These are phyloP conservation scores for Tilletia setariae DNA, from an alignment of 1,284 basidiomycete species.

Conservation along the genomic window DNA sequence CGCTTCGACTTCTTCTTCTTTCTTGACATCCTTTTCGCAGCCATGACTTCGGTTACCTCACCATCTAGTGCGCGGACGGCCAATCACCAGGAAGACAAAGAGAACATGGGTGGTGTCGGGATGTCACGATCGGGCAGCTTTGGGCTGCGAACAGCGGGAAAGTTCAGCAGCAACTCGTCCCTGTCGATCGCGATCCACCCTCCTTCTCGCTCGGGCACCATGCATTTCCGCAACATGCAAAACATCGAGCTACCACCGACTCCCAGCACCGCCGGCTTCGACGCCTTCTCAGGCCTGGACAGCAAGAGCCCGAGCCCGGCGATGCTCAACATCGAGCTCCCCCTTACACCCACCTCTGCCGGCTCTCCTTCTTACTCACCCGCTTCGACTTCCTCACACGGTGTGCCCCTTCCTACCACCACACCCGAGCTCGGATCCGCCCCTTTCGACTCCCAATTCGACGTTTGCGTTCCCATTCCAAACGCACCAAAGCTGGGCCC, in stretches of 20 bases:
- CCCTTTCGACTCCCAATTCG: background rate
- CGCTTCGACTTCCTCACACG: background rate
- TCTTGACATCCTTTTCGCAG: too few relatives aligned
- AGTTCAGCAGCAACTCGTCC: constrained; percentile 8
- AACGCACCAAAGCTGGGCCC: background rate
- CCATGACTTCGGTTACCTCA: too few relatives aligned
- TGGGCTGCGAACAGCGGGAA: background rate
- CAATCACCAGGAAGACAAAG: background rate
- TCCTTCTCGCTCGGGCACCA: background rate
- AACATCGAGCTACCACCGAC: constrained; percentile 5
- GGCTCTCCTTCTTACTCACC: background rate
- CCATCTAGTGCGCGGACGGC: too few relatives aligned
- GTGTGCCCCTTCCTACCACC: background rate
- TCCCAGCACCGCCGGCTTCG: constrained; percentile 9
- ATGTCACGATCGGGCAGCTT: constrained; percentile 2
- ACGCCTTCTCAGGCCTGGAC: background rate
- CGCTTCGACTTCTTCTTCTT: too few relatives aligned
- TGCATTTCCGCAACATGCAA: background rate
- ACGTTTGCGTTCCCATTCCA: background rate
- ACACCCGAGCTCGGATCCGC: background rate
- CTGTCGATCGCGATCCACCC: constrained; percentile 14
- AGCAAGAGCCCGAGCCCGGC: background rate
- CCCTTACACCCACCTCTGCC: constrained; percentile 7
- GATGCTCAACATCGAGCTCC: constrained; percentile 6
- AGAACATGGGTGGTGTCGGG: background rate